Evolutionary conservation across 306 rosid species (phyloP), one percentile per base, ranked within the genome.

Genomic region (Canavalia gladiata): DNA sequence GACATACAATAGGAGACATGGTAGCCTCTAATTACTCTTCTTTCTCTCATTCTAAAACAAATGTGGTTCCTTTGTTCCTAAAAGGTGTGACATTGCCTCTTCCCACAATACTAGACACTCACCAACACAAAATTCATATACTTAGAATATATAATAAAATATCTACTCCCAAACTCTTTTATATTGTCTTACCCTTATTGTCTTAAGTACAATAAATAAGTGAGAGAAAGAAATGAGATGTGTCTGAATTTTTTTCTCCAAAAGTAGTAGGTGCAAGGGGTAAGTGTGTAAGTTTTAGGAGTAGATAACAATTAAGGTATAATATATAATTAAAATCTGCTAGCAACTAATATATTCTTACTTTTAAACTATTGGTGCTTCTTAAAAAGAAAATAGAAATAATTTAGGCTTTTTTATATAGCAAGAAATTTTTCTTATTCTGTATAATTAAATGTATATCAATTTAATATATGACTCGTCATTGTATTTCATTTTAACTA

Each of bases 21-120:
- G 12, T 60, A 73, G 84, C 86, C 87, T 83, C 59, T 6, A 55
- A 18, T 80, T 83, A 72, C 82, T 80, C 81, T 45, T 74, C 69
- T 76, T 43, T 67, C 73, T 52, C 42, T 34, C 42, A 8, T 81
- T 73, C 68, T 52, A 10, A 13, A 71, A 59, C 0, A 25, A 57
- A 42, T 47, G 30, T 0, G 41, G 3, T 6, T 64, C 5, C 35
- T 29, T 60, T 76, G 28, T 52, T 78, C 43, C 25, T 18, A 6
- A 63, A 77, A 52, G 29, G 6, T 28, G 81, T 74, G 45, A 41
- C 13, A 78, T 77, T 51, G 34, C 45, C 2, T 51, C 42, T 55
- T 67, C 68, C 29, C 55, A 7, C 8, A 4, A 64, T 34, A 45
- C 50, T 42, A 28, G 31, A 64, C 64, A 51, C 7, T 76, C 35